Evolutionary conservation across 441 rosid genomes (phyloP).

Genomic region (Omphalea diandra): DNA sequence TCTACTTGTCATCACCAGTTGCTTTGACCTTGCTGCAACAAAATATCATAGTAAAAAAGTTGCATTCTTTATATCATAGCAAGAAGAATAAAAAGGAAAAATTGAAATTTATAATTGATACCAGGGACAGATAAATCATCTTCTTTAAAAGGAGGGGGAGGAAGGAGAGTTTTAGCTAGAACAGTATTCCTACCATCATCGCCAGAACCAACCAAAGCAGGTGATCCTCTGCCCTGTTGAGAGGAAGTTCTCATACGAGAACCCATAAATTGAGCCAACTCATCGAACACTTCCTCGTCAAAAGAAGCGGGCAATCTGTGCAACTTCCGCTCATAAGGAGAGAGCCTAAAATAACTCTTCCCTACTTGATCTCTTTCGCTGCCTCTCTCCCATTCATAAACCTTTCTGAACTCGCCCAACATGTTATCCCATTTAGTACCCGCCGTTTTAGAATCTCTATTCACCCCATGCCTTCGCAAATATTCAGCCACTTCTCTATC

Average conservation of each 20-base stretch:
- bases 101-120: too few species aligned
- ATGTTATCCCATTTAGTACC: conserved; percentile 99
- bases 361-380: conserved; percentile 67
- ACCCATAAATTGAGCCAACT: conserved; percentile 88
- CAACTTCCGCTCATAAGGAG: conserved; percentile 82
- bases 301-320: conserved; percentile 91
- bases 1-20: conserved; percentile 44
- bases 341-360: conserved; percentile 89
- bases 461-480: conserved; percentile 72
- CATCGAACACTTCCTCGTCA: conserved; percentile 92
- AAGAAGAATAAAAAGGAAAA: too few species aligned
- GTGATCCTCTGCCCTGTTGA: conserved; percentile 40
- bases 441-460: conserved; percentile 90
- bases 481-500: conserved; percentile 91
- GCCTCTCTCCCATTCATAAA: conserved; percentile 90
- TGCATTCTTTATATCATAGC: neutral
- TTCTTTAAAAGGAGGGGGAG: conserved; percentile 61
- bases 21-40: conserved; percentile 56
- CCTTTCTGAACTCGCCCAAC: conserved; percentile 96
- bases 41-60: neutral
- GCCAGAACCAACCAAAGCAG: conserved; percentile 24
- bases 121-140: conserved; percentile 49
- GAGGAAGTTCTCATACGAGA: conserved; percentile 65
- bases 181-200: conserved; percentile 34
- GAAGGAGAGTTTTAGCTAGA: conserved; percentile 43